These are phyloP conservation scores for Magnaporthiopsis rhizophila DNA, from an alignment of 2,329 filamentous ascomycete species.

Conservation along the genomic window DNA sequence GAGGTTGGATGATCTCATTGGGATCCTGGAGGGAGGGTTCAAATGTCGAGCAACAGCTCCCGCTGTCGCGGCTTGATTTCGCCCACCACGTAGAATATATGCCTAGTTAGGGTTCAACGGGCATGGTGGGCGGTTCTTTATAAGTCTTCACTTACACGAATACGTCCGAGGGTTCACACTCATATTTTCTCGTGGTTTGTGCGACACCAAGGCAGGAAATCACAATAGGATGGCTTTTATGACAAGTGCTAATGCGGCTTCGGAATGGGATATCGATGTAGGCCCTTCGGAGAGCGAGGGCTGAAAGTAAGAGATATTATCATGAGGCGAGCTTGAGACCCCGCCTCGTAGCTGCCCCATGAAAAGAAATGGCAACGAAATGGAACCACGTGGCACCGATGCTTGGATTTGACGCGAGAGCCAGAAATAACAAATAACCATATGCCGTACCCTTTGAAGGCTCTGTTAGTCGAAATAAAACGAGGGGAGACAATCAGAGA, in stretches of 20 bases:
- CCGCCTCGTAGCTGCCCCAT: neutral
- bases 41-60: constrained; percentile 15
- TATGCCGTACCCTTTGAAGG: neutral
- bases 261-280: neutral
- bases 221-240: neutral
- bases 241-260: neutral
- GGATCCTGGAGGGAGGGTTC: constrained; percentile 68
- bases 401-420: neutral
- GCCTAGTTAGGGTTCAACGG: too few relatives aligned
- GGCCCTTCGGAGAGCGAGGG: neutral
- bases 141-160: too few relatives aligned
- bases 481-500: neutral
- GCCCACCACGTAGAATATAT: neutral
- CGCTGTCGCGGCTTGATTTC: neutral
- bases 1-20: constrained; percentile 67
- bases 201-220: neutral
- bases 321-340: neutral
- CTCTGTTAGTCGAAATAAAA: neutral
- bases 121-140: too few relatives aligned
- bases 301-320: neutral
- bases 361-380: neutral
- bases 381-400: neutral
- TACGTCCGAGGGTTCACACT: too few relatives aligned
- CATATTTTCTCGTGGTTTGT: neutral
- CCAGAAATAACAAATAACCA: neutral